Evolutionary conservation across 208 protist genomes (phyloP), one percentile per base, ranked within the genome.

Genomic region (Phytomonas sp.): DNA sequence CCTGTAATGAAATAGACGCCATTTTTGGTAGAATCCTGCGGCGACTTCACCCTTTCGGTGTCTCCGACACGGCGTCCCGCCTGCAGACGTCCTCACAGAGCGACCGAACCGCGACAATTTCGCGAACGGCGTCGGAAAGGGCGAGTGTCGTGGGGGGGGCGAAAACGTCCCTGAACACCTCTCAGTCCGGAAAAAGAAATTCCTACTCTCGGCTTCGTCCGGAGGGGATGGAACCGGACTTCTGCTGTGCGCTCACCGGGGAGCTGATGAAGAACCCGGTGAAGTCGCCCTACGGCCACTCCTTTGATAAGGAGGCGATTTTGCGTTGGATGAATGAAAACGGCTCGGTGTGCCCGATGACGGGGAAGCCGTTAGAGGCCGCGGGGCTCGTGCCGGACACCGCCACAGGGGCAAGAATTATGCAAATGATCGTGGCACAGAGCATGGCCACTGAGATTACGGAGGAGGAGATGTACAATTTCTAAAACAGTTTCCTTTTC

Each of bases 181-280:
- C 10, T 40, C 36, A 40, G n/a, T n/a, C 10, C 4, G 36, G 7
- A 40, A 40, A 40, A 10, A 4, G 7, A 40, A 40, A 40, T 10
- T 10, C 36, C 7, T 12, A 40, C 36, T 10, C 36, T 10, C 4
- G 7, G 36, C 36, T 4, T 4, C 36, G 36, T 10, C 36, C 42
- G 74, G 33, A 84, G 74, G 66, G 75, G 87, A 16, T 87, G 37
- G 84, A 93, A 61, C 61, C 81, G 19, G 64, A 73, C 34, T 74
- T 97, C 11, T 80, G 92, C 45, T 97, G 92, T 67, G 86, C 88
- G 32, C 78, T 97, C 66, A 95, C 89, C 7, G 87, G 88, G 34
- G 79, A 88, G 63, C 80, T 93, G 34, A 95, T 97, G 92, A 97
- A 97, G 84, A 87, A 90, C 64, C 92, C 92, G 16, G 88, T 97